Evolutionary conservation across 805 yeast species (phyloP).

Genomic region (Wickerhamiella slavikovae): DNA sequence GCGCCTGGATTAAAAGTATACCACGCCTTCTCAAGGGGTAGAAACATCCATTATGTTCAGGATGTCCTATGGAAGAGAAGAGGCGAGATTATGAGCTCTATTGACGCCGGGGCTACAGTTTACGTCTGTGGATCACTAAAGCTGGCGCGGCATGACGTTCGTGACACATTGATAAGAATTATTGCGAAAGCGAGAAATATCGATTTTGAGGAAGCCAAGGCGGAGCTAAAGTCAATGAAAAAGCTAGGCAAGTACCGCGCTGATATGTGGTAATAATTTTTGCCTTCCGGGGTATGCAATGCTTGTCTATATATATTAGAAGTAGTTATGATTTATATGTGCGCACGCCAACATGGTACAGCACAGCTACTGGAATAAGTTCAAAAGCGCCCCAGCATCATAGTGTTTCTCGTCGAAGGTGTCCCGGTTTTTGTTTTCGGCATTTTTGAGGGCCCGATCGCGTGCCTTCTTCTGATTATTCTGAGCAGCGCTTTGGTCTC

Average conservation of each 20-base stretch:
- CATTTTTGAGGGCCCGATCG: too few relatives aligned
- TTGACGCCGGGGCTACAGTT: constrained; percentile 6
- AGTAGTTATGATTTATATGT: too few relatives aligned
- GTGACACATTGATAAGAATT: constrained; percentile 4
- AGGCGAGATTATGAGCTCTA: constrained; percentile 4
- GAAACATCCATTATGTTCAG: constrained; percentile 4
- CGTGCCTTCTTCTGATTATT: too few relatives aligned
- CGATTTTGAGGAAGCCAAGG: constrained; percentile 4
- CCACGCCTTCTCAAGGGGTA: constrained; percentile 8
- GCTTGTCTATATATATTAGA: too few relatives aligned
- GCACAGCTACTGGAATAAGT: too few relatives aligned
- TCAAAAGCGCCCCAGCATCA: too few relatives aligned
- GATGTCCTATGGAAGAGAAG: constrained; percentile 3
- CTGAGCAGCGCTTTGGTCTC: too few relatives aligned
- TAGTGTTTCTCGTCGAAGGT: too few relatives aligned
- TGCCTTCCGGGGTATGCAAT: too few relatives aligned
- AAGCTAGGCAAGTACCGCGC: constrained; percentile 12
- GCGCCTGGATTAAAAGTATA: constrained; percentile 1
- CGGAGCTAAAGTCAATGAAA: constrained; percentile 11
- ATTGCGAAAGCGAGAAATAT: constrained; percentile 4
- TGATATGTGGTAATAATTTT: constrained; percentile 32
- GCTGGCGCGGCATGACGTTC: constrained; percentile 6
- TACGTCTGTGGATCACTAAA: constrained; percentile 11
- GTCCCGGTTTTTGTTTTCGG: too few relatives aligned
- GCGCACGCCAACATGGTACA: too few relatives aligned